phyloP scores from a whole-genome alignment of 176 grass and related monocot species.

The Aegilops speltoides region DNA sequence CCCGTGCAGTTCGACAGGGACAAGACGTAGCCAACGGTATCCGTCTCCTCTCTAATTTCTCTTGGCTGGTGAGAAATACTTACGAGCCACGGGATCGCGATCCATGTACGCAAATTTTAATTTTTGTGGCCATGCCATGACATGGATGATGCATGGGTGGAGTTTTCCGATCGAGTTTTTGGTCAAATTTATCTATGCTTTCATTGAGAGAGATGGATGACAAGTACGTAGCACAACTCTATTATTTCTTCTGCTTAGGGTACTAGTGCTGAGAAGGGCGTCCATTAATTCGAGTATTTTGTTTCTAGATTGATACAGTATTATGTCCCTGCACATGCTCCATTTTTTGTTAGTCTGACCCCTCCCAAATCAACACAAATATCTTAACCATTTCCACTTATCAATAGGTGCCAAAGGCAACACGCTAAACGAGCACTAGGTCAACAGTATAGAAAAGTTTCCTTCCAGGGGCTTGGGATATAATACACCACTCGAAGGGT shows the following conservation, averaged over 20 bases:
- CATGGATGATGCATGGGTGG: background rate
- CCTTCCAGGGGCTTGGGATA: background rate
- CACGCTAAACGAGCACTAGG: slow-evolving; percentile 14
- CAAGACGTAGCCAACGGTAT: background rate
- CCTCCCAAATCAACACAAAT: background rate
- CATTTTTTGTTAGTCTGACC: background rate
- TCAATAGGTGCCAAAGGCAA: background rate
- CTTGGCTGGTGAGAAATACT: slow-evolving; percentile 17
- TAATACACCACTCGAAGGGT: background rate
- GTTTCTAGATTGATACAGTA: background rate
- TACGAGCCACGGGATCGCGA: background rate
- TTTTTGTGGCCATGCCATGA: background rate
- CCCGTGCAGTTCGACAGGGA: slow-evolving; percentile 30
- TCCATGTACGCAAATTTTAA: background rate
- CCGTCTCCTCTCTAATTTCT: background rate
- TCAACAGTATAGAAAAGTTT: slow-evolving; percentile 4
- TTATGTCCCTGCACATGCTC: background rate
- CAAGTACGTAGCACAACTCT: background rate
- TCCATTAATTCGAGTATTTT: background rate
- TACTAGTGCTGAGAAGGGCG: background rate
- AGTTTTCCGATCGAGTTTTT: background rate
- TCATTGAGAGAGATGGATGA: background rate
- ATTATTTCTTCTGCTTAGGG: background rate
- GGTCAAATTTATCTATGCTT: background rate
- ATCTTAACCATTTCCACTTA: background rate